Evolutionary conservation across 2,329 filamentous ascomycete species (phyloP).

Genomic region (Aspergillus sp.): DNA sequence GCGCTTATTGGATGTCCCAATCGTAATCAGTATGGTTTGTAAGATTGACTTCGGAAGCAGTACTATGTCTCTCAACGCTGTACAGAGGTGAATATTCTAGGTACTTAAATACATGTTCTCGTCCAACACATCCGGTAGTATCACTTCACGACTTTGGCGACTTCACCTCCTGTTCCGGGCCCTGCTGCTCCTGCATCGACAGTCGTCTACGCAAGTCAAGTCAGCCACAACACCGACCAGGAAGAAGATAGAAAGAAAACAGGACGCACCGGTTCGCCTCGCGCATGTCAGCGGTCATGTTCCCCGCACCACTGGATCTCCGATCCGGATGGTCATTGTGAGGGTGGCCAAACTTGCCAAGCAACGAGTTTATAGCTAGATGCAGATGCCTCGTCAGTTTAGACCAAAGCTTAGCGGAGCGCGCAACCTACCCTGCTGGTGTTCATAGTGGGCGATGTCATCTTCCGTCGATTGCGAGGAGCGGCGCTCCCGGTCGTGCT

Average conservation of each 20-base stretch:
- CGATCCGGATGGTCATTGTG: constrained; percentile 16
- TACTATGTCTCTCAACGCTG: too few relatives aligned
- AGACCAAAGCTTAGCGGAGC: background rate
- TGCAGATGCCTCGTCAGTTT: background rate
- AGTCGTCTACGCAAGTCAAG: background rate
- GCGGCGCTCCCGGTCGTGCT: constrained; percentile 4
- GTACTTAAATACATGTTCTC: too few relatives aligned
- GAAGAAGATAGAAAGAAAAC: background rate
- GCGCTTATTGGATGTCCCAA: background rate
- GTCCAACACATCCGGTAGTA: too few relatives aligned
- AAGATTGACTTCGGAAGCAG: too few relatives aligned
- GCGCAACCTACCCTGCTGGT: constrained; percentile 10
- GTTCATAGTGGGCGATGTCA: background rate
- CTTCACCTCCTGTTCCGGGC: too few relatives aligned
- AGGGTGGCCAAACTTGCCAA: constrained; percentile 28
- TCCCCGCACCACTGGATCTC: constrained; percentile 14
- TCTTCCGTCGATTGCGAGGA: constrained; percentile 3
- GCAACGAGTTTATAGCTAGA: constrained; percentile 62
- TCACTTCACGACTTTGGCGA: too few relatives aligned
- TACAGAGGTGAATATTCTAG: too few relatives aligned
- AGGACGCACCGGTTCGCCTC: constrained; percentile 5
- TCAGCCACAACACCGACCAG: background rate
- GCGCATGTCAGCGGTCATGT: constrained; percentile 43
- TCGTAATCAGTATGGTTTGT: background rate
- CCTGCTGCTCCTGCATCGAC: background rate